A percentile compares a stretch with the other conserved stretches of the same genome.
phyloP scores from a whole-genome alignment of 140 eudicot genomes.

The Stevia rebaudiana region DNA sequence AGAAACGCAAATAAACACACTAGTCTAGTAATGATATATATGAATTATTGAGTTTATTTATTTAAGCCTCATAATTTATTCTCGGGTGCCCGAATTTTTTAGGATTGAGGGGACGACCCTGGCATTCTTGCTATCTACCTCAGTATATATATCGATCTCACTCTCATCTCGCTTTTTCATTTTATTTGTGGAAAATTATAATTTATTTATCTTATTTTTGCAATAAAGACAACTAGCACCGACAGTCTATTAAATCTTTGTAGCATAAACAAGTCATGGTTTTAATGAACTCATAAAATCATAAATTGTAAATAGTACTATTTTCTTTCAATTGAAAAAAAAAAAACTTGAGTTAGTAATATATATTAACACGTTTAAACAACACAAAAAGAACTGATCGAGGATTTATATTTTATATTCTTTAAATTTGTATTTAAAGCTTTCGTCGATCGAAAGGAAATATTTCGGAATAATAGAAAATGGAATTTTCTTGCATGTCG shows the following conservation, averaged over 20 bases:
- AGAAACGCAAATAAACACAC: no score
- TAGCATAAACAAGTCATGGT: neutral
- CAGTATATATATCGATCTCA: conserved; percentile 10
- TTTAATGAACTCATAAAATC: neutral
- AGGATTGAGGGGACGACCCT: no score
- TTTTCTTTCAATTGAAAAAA: neutral
- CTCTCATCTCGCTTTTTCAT: conserved; percentile 25
- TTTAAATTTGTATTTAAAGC: neutral
- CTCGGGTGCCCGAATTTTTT: no score
- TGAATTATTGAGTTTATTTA: no score
- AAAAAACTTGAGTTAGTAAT: neutral
- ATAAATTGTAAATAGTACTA: neutral
- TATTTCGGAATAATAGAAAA: neutral
- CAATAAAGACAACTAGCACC: conserved; percentile 14
- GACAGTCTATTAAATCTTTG: conserved; percentile 14
- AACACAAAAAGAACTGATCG: neutral
- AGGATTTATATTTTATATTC: neutral
- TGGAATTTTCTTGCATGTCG: neutral
- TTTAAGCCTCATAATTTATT: no score
- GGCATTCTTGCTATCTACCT: conserved; percentile 8
- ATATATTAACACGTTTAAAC: neutral
- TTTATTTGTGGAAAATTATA: conserved; percentile 17
- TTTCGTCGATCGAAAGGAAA: neutral
- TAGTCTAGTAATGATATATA: no score
- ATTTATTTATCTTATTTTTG: neutral